phyloP scores from a whole-genome alignment of 371 early-diverging fungal genomes.

The Lichtheimia hyalospora region DNA sequence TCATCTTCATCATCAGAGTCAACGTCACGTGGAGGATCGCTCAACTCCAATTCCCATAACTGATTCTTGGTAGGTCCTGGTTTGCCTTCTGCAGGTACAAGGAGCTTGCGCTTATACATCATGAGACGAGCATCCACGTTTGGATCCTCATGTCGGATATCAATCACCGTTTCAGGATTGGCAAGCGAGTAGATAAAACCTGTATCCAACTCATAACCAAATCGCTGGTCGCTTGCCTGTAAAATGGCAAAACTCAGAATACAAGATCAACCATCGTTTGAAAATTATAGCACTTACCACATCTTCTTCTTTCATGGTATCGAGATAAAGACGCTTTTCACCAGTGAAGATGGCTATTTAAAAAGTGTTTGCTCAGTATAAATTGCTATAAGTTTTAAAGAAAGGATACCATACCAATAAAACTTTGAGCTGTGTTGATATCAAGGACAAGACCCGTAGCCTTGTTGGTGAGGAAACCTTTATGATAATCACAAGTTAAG shows the following conservation, averaged over 20 bases:
- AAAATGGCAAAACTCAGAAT: not conserved
- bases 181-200: constrained; percentile 33
- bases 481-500: not conserved
- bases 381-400: not conserved
- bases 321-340: constrained; percentile 37
- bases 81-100: constrained; percentile 16
- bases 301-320: constrained; percentile 40
- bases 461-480: constrained; percentile 43
- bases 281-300: constrained; percentile 18
- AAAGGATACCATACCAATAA: constrained; percentile 25
- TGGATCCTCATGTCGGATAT: constrained; percentile 28
- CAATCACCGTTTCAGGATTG: constrained; percentile 28
- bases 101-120: constrained; percentile 34
- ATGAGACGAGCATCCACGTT: constrained; percentile 35
- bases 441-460: constrained; percentile 35
- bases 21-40: constrained; percentile 30
- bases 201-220: constrained; percentile 30
- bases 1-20: constrained; percentile 42
- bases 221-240: constrained; percentile 35
- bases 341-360: constrained; percentile 37
- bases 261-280: not conserved
- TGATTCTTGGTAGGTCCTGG: constrained; percentile 23
- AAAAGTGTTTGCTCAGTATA: not conserved
- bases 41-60: constrained; percentile 34
- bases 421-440: constrained; percentile 33